Percentiles rank a stretch among this genome's conserved stretches.
Conservation (phyloP, 768 basidiomycete species). For the Lactifluus pinguis region DNA sequence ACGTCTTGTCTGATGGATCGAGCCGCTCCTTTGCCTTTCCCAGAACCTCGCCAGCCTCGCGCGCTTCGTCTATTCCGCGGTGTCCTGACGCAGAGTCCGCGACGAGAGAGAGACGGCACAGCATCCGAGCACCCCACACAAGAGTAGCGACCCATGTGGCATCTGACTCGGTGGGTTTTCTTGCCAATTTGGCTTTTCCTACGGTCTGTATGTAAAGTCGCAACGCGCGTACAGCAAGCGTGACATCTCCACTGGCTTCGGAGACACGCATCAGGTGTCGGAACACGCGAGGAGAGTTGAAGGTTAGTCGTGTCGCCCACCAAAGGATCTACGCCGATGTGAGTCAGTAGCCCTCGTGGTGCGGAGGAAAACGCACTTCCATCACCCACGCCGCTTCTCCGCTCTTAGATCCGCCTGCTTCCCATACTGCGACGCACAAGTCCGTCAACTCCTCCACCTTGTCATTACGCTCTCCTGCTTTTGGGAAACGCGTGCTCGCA, state of each 20-base stretch:
- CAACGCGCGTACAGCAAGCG: constrained; percentile 66
- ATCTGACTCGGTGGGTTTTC: constrained; percentile 53
- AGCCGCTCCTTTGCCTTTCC: constrained; percentile 51
- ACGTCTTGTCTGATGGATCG: constrained; percentile 37
- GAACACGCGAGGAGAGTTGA: constrained; percentile 80
- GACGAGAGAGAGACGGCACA: constrained; percentile 44
- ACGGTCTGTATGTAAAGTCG: constrained; percentile 79
- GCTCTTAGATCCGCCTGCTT: constrained; percentile 54
- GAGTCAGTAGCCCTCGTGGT: background rate
- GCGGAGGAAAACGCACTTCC: constrained; percentile 45
- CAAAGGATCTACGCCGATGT: constrained; percentile 56
- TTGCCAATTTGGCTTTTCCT: constrained; percentile 68
- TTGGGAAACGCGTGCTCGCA: constrained; percentile 66
- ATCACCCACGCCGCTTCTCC: constrained; percentile 70
- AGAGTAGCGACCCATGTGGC: constrained; percentile 68
- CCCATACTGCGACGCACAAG: constrained; percentile 74
- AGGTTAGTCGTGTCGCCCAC: constrained; percentile 91
- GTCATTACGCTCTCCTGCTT: constrained; percentile 67
- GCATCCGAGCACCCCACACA: constrained; percentile 67
- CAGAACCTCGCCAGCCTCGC: constrained; percentile 54
- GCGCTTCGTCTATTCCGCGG: constrained; percentile 44
- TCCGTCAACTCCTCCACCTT: constrained; percentile 82
- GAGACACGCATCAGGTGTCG: constrained; percentile 78
- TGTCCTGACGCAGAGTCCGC: constrained; percentile 12
- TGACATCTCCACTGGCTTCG: constrained; percentile 47